Evolutionary conservation across 192 early-diverging fungal genomes (phyloP), one percentile per base, ranked within the genome.

Genomic region (Dissophora globulifera): DNA sequence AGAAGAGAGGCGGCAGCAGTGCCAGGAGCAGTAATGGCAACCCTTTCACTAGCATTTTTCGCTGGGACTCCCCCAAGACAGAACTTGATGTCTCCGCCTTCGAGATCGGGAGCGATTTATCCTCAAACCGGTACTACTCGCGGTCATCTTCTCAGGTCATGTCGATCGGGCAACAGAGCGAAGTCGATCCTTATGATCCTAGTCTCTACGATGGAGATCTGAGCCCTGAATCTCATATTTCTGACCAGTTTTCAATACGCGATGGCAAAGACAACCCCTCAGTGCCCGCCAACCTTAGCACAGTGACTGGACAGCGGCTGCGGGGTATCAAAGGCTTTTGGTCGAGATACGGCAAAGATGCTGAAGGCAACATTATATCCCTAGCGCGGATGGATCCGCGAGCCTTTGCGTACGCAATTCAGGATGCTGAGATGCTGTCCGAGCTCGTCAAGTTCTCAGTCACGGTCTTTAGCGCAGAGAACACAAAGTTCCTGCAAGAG

Each of bases 401-500:
- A 10, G 71, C 71, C n/a, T 75, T 75, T 42, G 71, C 65, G n/a
- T 75, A 75, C 35, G 71, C 62, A 5, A 35, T 75, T 23, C 49
- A 50, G n/a, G 71, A 75, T 49, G 42, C 20, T 15, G 71, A 75
- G 27, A 75, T 75, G 71, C 26, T 75, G 40, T 25, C 16, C 0
- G 50, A 54, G 19, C 38, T 75, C 3, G 71, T 75, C 10, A 60
- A 64, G 35, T 75, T 75, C 40, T 75, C 71, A 31, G 50, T 75
- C 7, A 75, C 56, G 2, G 71, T 75, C 31, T 75, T 75, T 27
- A 75, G 62, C 50, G 62, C 58, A 19, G 71, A 75, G 35, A 75
- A 75, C 29, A 41, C 71, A 33, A 65, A 60, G 50, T 75, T 75
- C 30, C 33, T 75, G n/a, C 71, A 75, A n/a, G 71, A 75, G 29